Conservation (phyloP, 2,329 filamentous ascomycete genomes). For the Microdochium bolleyi region DNA sequence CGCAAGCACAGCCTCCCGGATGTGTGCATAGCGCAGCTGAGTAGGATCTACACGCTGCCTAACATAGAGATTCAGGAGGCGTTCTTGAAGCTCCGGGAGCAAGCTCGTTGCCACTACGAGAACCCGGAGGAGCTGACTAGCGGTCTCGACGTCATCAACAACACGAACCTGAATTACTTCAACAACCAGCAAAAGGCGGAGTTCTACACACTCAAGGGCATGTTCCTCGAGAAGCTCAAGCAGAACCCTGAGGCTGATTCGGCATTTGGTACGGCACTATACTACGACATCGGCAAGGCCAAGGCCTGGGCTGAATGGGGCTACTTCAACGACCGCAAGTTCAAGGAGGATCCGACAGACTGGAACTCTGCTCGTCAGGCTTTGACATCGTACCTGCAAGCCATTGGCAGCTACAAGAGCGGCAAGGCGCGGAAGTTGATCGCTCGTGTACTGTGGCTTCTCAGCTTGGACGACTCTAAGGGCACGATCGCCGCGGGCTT, state of each 20-base stretch:
- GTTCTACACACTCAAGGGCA: slow-evolving; percentile 98
- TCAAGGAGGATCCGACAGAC: slow-evolving; percentile 82
- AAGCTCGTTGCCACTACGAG: slow-evolving; percentile 98
- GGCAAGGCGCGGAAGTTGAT: slow-evolving; percentile 92
- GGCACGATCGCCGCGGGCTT: slow-evolving; percentile 80
- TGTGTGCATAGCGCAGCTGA: slow-evolving; percentile 94
- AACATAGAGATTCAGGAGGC: slow-evolving; percentile 99
- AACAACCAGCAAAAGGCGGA: slow-evolving; percentile 93
- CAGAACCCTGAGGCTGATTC: slow-evolving; percentile 88
- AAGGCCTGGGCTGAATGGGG: slow-evolving; percentile 99
- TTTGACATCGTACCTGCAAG: slow-evolving; percentile 91
- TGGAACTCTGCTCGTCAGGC: slow-evolving; percentile 82
- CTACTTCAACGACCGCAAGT: slow-evolving; percentile 92
- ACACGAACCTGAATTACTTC: slow-evolving; percentile 98
- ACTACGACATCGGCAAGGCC: slow-evolving; percentile 89
- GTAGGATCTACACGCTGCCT: slow-evolving; percentile 94
- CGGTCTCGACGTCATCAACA: slow-evolving; percentile 97
- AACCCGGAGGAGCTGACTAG: slow-evolving; percentile 87
- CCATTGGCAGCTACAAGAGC: slow-evolving; percentile 93
- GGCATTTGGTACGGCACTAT: slow-evolving; percentile 89
- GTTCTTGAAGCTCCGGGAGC: slow-evolving; percentile 95
- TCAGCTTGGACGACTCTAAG: slow-evolving; percentile 86
- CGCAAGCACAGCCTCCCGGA: slow-evolving; percentile 95
- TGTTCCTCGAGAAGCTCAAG: slow-evolving; percentile 93
- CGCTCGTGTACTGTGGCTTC: slow-evolving; percentile 86